Evolutionary conservation across 176 grass and related monocot genomes (phyloP).

Genomic region (Themeda triandra): DNA sequence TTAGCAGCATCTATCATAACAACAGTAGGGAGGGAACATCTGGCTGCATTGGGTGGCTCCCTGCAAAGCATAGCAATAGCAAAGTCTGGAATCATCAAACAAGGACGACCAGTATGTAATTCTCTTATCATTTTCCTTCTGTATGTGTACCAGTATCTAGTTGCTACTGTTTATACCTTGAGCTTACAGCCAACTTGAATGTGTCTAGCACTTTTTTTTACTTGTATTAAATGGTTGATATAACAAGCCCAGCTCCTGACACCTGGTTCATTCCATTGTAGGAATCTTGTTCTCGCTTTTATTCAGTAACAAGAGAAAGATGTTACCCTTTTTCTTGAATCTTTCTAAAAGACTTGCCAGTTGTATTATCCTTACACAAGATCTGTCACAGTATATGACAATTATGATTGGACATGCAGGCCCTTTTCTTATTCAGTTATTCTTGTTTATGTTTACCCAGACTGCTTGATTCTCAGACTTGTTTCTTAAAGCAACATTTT

Average conservation of each 20-base stretch:
- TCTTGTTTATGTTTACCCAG: neutral
- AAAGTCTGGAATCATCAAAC: constrained; percentile 96
- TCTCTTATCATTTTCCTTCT: constrained; percentile 13
- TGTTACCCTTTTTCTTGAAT: neutral
- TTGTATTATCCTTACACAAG: neutral
- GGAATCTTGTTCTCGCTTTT: constrained; percentile 3
- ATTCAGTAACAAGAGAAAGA: neutral
- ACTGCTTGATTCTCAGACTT: neutral
- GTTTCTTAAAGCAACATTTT: neutral
- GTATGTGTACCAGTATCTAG: neutral
- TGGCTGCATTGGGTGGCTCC: constrained; percentile 87
- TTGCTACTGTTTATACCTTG: neutral
- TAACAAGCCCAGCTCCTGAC: neutral
- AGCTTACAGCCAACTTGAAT: neutral
- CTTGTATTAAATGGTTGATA: constrained; percentile 4
- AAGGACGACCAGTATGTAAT: constrained; percentile 70
- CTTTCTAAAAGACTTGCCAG: neutral
- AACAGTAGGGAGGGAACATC: constrained; percentile 81
- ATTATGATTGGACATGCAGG: neutral
- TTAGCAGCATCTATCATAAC: constrained; percentile 81
- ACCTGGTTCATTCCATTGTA: neutral
- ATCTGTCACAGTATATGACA: neutral
- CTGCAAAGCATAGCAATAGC: constrained; percentile 81
- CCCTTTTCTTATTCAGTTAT: neutral
- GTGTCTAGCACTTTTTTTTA: neutral